phyloP scores from a whole-genome alignment of 352 stramenopile species.

The Hyaloperonospora brassicae region DNA sequence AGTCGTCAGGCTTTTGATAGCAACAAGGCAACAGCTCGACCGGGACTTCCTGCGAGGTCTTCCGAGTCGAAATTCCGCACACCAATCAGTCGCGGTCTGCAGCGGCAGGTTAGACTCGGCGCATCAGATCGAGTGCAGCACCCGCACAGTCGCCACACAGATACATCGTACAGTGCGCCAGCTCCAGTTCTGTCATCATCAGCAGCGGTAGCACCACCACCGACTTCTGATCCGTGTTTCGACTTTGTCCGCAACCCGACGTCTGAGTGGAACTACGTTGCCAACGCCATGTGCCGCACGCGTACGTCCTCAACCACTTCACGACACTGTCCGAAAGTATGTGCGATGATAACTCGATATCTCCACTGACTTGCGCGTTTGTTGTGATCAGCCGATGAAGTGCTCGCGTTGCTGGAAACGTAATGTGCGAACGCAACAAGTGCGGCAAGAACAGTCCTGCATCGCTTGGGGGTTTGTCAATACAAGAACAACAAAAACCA shows the following conservation, averaged over 20 bases:
- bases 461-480: not conserved
- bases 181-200: too few relatives aligned
- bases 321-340: too few relatives aligned
- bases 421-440: constrained; percentile 7
- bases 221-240: constrained; percentile 19
- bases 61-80: constrained; percentile 29
- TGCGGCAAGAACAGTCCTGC: not conserved
- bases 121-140: constrained; percentile 6
- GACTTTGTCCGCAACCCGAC: constrained; percentile 54
- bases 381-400: constrained; percentile 35
- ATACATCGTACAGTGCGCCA: not conserved
- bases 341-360: not conserved
- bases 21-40: too few relatives aligned
- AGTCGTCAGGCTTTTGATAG: too few relatives aligned
- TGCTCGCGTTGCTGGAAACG: constrained; percentile 46
- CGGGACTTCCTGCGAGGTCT: too few relatives aligned
- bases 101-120: constrained; percentile 14
- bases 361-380: constrained; percentile 2
- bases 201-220: constrained; percentile 1
- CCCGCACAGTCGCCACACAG: constrained; percentile 11
- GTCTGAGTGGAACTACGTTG: constrained; percentile 53
- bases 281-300: constrained; percentile 34
- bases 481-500: too few relatives aligned
- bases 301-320: constrained; percentile 25
- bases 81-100: constrained; percentile 13